Percentiles rank a stretch among this genome's conserved stretches.
These are phyloP conservation scores for Globisporangium alternatum DNA, from an alignment of 352 stramenopile species.

Conservation along the genomic window DNA sequence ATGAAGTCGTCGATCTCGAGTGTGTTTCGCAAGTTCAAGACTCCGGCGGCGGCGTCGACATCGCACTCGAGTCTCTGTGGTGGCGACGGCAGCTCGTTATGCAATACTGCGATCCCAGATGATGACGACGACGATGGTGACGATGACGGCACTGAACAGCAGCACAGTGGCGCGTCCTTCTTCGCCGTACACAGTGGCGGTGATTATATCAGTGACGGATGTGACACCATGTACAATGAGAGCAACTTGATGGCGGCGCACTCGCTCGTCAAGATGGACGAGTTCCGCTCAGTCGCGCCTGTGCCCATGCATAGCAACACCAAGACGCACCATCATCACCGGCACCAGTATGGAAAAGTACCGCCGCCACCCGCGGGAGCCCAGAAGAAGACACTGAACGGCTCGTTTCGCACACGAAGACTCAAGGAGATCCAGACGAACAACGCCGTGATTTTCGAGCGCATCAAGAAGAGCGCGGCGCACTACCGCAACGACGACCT, in stretches of 20 bases:
- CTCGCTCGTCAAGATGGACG: conserved; percentile 42
- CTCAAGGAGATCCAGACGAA: conserved; percentile 66
- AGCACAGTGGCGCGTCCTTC: background rate
- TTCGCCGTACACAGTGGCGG: background rate
- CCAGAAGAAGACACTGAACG: conserved; percentile 39
- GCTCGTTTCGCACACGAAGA: conserved; percentile 41
- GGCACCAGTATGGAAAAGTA: conserved; percentile 10
- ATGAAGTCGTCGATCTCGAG: background rate
- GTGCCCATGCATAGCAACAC: conserved; percentile 13
- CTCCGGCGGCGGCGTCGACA: background rate
- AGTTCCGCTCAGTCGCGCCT: conserved; percentile 37
- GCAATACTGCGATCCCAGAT: background rate
- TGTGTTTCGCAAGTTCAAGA: conserved; percentile 14
- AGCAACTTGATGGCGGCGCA: background rate
- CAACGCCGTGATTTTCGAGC: conserved; percentile 51
- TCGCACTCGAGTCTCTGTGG: background rate
- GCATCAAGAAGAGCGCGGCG: conserved; percentile 56
- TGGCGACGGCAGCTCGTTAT: background rate
- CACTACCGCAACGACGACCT: conserved; percentile 66
- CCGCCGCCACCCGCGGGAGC: conserved; percentile 16
- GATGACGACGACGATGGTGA: conserved; percentile 1
- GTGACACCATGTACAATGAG: background rate
- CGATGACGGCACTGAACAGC: background rate
- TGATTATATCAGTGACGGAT: background rate
- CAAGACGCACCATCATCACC: conserved; percentile 6